Percentiles rank a stretch among this genome's conserved stretches.
These are phyloP conservation scores for Aspergillus fructus DNA, from an alignment of 2,329 filamentous ascomycete genomes.

Conservation along the genomic window DNA sequence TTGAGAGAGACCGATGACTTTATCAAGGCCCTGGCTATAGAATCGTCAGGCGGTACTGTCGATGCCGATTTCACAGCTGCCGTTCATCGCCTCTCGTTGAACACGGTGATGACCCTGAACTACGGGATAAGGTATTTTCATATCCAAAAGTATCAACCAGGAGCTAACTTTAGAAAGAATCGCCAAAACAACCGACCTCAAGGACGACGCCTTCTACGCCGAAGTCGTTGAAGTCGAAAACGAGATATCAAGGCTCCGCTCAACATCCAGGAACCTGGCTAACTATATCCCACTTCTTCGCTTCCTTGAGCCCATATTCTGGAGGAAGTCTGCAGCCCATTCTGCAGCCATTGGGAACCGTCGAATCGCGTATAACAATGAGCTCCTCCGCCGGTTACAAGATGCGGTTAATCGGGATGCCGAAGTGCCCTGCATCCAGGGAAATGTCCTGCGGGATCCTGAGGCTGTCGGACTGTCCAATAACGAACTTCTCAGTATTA, in stretches of 20 bases:
- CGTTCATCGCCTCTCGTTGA: not conserved
- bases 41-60: not conserved
- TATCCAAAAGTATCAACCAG: not conserved
- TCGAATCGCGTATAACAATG: not conserved
- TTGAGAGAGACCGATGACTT: not conserved
- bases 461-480: not conserved
- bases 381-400: not conserved
- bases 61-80: not conserved
- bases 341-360: not conserved
- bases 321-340: not conserved
- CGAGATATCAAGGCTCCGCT: not conserved
- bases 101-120: not conserved
- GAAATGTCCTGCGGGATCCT: not conserved
- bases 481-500: not conserved
- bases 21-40: not conserved
- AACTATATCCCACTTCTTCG: constrained; percentile 7
- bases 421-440: not conserved
- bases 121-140: not conserved
- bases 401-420: not conserved
- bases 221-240: constrained; percentile 2
- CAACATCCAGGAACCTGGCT: constrained; percentile 2
- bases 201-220: constrained; percentile 1
- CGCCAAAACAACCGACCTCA: not conserved
- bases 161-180: not conserved
- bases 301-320: not conserved